Evolutionary conservation across 495 filamentous ascomycete species (phyloP).

Genomic region (Penicillium pancosmium): DNA sequence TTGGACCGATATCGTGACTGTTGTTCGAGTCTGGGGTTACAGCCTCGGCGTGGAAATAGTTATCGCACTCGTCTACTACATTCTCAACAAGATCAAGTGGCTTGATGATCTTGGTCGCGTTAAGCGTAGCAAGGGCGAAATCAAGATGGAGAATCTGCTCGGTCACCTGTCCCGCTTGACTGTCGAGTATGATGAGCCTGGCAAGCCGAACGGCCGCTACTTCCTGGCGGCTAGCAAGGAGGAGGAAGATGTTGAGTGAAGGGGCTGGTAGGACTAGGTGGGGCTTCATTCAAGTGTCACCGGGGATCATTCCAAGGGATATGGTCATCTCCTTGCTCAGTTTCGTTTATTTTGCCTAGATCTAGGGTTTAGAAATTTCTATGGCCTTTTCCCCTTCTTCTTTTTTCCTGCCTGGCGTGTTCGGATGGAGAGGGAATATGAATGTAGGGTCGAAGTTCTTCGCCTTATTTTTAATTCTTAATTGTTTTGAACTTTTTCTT

Average conservation of each 20-base stretch:
- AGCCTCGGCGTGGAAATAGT: constrained; percentile 74
- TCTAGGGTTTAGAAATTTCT: no score
- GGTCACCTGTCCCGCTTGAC: constrained; percentile 68
- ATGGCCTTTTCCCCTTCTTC: neutral
- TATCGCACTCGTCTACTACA: constrained; percentile 74
- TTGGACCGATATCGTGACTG: constrained; percentile 73
- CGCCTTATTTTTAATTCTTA: neutral
- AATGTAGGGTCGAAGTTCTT: no score
- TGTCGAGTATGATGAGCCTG: constrained; percentile 66
- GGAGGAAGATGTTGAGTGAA: constrained; percentile 46
- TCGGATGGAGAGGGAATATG: neutral
- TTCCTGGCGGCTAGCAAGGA: constrained; percentile 44
- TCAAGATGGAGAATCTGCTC: constrained; percentile 75
- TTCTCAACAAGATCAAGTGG: constrained; percentile 66
- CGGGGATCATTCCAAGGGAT: neutral
- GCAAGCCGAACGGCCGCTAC: constrained; percentile 40
- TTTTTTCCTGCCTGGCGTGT: neutral
- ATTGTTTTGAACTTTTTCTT: neutral
- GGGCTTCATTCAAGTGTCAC: neutral
- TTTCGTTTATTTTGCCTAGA: neutral
- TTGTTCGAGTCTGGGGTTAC: constrained; percentile 76
- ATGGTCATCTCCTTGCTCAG: neutral
- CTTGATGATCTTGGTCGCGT: constrained; percentile 73
- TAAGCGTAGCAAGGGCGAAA: constrained; percentile 66
- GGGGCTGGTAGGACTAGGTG: neutral